Evolutionary conservation across 1,284 basidiomycete species (phyloP), one percentile per base, ranked within the genome.

Genomic region (Cryptococcus deneoformans): DNA sequence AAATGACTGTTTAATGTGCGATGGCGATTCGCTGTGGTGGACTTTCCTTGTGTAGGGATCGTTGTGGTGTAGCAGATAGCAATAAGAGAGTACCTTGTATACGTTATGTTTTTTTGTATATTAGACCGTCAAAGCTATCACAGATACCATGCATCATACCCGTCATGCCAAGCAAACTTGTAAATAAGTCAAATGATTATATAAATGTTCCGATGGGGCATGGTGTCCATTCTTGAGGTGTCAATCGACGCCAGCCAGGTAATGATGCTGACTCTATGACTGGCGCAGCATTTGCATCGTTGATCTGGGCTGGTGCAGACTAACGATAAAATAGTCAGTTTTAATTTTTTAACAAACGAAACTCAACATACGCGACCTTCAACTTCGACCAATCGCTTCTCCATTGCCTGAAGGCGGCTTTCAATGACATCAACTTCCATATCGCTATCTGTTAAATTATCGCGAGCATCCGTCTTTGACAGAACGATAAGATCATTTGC

Each of bases 351-450:
- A 5, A 29, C 29, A 29, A 29, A 29, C 29, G 3, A 8, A 47
- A 39, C 16, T 7, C 40, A 11, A 59, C 62, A 47, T 36, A 62
- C 58, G 49, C 45, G 50, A 4, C 52, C n/a, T 35, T 65, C 61
- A 8, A 72, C 52, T 43, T 58, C 6, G 10, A 43, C 49, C 50
- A 67, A 50, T 20, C 67, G 50, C 6, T 45, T 40, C 53, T 72
- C 66, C 63, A 69, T 67, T 48, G 29, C 29, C 29, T 29, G 29
- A 29, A 29, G 29, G 29, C 5, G 29, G 29, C 29, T 29, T 42
- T 53, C 55, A 1, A 35, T 9, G 5, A 44, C 11, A 24, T 59
- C 54, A 14, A 51, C 44, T 16, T 56, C 61, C 14, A 52, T 48
- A 5, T 59, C 60, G 2, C 59, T 35, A 7, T 59, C 61, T 3